A percentile compares a stretch with the other conserved stretches of the same genome.
Conservation (phyloP, 129 eudicot species). For the Artemisia tridentata region DNA sequence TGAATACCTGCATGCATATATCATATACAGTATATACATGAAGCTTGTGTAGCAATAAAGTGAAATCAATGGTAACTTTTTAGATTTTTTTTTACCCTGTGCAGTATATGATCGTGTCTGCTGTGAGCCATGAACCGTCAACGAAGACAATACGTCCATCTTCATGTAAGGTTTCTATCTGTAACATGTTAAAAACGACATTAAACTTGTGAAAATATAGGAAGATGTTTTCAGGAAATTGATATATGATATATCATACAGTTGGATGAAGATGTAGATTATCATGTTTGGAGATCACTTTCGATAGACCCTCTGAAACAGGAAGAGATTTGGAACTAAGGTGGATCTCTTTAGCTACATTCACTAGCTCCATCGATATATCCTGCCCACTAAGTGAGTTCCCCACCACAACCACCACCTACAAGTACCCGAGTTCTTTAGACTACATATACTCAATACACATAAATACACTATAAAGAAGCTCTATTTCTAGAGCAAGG, state of each 20-base stretch:
- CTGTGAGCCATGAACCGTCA: conserved; percentile 55
- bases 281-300: conserved; percentile 64
- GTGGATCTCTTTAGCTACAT: conserved; percentile 78
- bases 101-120: conserved; percentile 89
- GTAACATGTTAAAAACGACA: conserved; percentile 24
- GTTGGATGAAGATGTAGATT: conserved; percentile 68
- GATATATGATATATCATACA: conserved; percentile 27
- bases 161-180: conserved; percentile 72
- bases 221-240: too few relatives aligned
- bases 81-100: conserved; percentile 59
- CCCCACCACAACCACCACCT: conserved; percentile 94
- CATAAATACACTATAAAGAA: neutral
- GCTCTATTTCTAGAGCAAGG: neutral
- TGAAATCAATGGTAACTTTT: neutral
- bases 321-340: conserved; percentile 56
- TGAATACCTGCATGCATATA: conserved; percentile 68
- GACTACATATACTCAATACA: neutral
- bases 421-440: conserved; percentile 4
- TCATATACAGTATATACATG: neutral
- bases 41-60: conserved; percentile 16
- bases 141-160: conserved; percentile 71
- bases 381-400: conserved; percentile 86
- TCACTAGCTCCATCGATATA: conserved; percentile 79
- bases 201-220: neutral
- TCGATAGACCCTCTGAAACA: conserved; percentile 67